These are phyloP conservation scores for Domatiomyces catenatus DNA, from an alignment of 2,329 filamentous ascomycete species.

Conservation along the genomic window DNA sequence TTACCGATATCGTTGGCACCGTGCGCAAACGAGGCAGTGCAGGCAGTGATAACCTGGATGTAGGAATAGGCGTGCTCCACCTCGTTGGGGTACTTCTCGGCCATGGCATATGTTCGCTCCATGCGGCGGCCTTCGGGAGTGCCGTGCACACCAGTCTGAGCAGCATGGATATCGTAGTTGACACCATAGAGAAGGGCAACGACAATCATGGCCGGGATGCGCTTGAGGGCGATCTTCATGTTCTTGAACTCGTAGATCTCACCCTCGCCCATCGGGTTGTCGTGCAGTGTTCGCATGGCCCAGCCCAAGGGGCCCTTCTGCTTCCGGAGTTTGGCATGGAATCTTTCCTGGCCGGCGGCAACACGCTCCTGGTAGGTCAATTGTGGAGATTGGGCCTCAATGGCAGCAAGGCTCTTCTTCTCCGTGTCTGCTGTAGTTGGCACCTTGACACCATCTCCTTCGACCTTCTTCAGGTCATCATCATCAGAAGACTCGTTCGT, in stretches of 20 bases:
- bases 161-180: constrained; percentile 69
- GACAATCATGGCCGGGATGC: constrained; percentile 53
- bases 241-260: constrained; percentile 62
- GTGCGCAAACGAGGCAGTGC: constrained; percentile 41
- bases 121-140: constrained; percentile 61
- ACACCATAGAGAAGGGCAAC: constrained; percentile 54
- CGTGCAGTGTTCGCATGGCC: constrained; percentile 63
- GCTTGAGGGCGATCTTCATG: constrained; percentile 46
- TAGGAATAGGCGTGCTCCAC: constrained; percentile 48
- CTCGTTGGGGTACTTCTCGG: constrained; percentile 53
- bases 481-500: constrained; percentile 24
- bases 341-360: constrained; percentile 37
- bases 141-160: constrained; percentile 53
- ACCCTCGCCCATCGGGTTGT: constrained; percentile 58
- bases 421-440: constrained; percentile 15
- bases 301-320: constrained; percentile 57
- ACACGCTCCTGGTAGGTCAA: constrained; percentile 39
- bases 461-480: not conserved
- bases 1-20: constrained; percentile 66
- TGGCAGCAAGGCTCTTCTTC: constrained; percentile 25
- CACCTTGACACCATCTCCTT: not conserved
- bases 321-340: constrained; percentile 49
- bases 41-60: constrained; percentile 38
- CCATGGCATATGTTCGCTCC: constrained; percentile 49
- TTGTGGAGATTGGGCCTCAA: constrained; percentile 20